phyloP scores from a whole-genome alignment of 176 grass and related monocot genomes.

The Poa annua region DNA sequence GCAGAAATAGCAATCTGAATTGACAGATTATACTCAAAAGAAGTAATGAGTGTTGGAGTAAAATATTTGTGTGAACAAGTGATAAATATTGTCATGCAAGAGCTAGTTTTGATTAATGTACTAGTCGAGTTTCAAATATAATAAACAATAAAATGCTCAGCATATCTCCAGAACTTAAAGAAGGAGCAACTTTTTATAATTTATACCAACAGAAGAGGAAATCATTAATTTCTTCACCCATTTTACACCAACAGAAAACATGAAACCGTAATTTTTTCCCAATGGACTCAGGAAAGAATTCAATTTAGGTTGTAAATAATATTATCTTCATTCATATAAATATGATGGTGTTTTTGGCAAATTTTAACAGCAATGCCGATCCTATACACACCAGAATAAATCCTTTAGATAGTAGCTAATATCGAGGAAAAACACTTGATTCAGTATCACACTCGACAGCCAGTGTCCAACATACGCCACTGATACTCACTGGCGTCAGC shows the following conservation, averaged over 20 bases:
- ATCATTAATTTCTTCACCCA: background rate
- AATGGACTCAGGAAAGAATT: background rate
- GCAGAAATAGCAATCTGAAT: background rate
- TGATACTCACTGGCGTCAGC: no score
- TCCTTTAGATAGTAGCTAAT: background rate
- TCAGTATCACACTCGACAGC: no score
- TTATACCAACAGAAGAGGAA: background rate
- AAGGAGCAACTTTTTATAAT: no score
- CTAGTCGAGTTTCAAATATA: background rate
- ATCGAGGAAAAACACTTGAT: background rate
- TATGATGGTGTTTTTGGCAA: background rate
- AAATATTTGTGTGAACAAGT: background rate
- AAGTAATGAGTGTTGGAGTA: background rate
- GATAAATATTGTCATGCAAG: background rate
- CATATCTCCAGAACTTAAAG: background rate
- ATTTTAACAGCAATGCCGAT: no score
- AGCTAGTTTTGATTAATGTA: no score
- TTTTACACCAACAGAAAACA: background rate
- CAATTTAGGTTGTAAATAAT: background rate
- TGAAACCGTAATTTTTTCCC: no score
- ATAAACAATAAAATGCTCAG: background rate
- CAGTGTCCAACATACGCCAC: no score
- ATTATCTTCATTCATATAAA: background rate
- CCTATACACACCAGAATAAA: background rate
- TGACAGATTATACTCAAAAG: background rate